A percentile compares a stretch with the other conserved stretches of the same genome.
These are phyloP conservation scores for Hypoxylon rubiginosum DNA, from an alignment of 2,329 filamentous ascomycete species.

Conservation along the genomic window DNA sequence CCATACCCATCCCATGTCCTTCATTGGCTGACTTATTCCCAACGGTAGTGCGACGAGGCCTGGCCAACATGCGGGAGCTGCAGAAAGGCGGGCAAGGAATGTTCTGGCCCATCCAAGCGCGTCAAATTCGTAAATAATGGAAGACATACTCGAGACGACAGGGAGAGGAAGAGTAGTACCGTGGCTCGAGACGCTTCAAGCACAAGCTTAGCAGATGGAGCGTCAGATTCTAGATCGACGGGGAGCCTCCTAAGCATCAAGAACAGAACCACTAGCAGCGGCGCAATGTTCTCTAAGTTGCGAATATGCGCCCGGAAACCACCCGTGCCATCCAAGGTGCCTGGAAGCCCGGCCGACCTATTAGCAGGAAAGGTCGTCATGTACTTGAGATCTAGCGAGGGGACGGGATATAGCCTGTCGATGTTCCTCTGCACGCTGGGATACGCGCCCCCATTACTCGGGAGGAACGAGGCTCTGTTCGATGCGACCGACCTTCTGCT, in stretches of 20 bases:
- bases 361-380: slow-evolving; percentile 17
- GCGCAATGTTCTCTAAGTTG: slow-evolving; percentile 33
- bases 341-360: slow-evolving; percentile 19
- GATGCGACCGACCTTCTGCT: slow-evolving; percentile 31
- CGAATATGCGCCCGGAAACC: slow-evolving; percentile 17
- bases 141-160: slow-evolving; percentile 10
- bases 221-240: background rate
- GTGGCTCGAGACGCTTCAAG: background rate
- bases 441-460: slow-evolving; percentile 23
- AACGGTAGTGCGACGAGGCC: slow-evolving; percentile 29
- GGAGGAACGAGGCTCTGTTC: slow-evolving; percentile 29
- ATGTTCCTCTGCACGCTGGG: slow-evolving; percentile 24
- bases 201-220: background rate
- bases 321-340: slow-evolving; percentile 11
- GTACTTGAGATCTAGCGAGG: slow-evolving; percentile 25
- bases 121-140: slow-evolving; percentile 31
- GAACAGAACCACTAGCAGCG: slow-evolving; percentile 24
- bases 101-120: slow-evolving; percentile 29
- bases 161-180: background rate
- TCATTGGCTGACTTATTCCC: slow-evolving; percentile 13
- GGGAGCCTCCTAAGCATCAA: slow-evolving; percentile 16
- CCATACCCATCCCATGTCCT: background rate
- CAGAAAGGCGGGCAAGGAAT: slow-evolving; percentile 30
- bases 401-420: slow-evolving; percentile 31
- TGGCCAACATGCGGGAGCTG: slow-evolving; percentile 35